Evolutionary conservation across 371 early-diverging fungal species (phyloP).

Genomic region (Sporodiniella umbellata): DNA sequence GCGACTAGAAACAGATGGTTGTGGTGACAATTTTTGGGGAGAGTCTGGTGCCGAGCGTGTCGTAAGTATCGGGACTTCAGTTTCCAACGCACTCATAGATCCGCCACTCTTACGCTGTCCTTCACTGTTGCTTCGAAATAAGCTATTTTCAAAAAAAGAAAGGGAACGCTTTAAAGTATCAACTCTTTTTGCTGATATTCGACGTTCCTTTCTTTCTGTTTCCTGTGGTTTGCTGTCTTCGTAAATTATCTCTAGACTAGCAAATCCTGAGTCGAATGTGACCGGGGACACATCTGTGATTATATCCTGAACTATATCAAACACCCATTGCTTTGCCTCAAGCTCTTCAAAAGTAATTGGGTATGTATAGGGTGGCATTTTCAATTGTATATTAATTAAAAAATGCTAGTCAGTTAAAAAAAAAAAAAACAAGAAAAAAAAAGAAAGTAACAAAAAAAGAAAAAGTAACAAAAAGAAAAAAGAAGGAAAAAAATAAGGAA

Average conservation of each 20-base stretch:
- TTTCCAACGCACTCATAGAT: constrained; percentile 12
- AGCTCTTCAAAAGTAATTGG: constrained; percentile 32
- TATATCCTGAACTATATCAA: constrained; percentile 23
- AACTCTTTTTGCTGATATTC: neutral
- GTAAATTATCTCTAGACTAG: neutral
- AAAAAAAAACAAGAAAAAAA: constrained; percentile 1
- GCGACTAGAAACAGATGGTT: constrained; percentile 14
- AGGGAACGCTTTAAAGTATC: constrained; percentile 28
- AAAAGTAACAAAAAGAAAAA: neutral
- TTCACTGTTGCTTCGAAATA: constrained; percentile 8
- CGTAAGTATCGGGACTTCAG: neutral
- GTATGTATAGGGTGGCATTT: constrained; percentile 22
- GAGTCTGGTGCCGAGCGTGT: constrained; percentile 7
- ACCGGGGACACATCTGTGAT: constrained; percentile 27
- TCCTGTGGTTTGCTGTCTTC: neutral
- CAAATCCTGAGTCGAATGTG: constrained; percentile 20
- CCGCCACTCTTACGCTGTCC: constrained; percentile 9
- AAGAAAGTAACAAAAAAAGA: neutral
- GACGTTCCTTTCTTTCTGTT: neutral
- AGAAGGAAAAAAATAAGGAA: constrained; percentile 2
- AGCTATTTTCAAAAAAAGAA: constrained; percentile 28
- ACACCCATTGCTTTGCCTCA: constrained; percentile 39
- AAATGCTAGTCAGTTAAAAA: constrained; percentile 11
- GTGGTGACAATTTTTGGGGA: constrained; percentile 1
- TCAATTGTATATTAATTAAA: neutral